Conservation (phyloP, 1,284 basidiomycete species). For the Cryptococcus amylolentus region DNA sequence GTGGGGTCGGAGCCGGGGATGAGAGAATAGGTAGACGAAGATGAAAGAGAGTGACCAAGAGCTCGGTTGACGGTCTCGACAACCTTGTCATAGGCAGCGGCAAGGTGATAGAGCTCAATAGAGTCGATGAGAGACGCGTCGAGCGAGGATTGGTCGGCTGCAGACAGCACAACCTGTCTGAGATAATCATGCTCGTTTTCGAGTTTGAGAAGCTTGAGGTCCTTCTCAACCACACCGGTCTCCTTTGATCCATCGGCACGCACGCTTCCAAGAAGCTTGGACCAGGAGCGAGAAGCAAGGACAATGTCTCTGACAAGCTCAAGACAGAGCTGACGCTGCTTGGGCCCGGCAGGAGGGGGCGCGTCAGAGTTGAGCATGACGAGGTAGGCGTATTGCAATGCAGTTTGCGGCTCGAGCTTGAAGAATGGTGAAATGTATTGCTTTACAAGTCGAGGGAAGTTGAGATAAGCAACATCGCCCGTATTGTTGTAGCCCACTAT, state of each 20-base stretch:
- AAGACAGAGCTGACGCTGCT: slow-evolving; percentile 80
- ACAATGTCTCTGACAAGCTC: slow-evolving; percentile 85
- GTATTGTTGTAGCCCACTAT: slow-evolving; percentile 59
- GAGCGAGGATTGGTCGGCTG: slow-evolving; percentile 69
- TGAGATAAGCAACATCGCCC: slow-evolving; percentile 55
- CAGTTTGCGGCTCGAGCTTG: slow-evolving; percentile 85
- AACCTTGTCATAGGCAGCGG: slow-evolving; percentile 85
- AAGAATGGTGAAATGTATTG: slow-evolving; percentile 89
- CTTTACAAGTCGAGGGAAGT: slow-evolving; percentile 82
- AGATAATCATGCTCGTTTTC: slow-evolving; percentile 70
- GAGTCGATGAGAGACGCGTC: slow-evolving; percentile 75
- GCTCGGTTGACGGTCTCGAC: slow-evolving; percentile 83
- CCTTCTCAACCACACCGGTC: slow-evolving; percentile 83
- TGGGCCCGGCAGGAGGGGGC: slow-evolving; percentile 57
- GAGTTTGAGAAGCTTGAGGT: slow-evolving; percentile 72
- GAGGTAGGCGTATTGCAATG: slow-evolving; percentile 92
- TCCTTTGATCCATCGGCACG: slow-evolving; percentile 82
- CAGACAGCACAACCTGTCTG: slow-evolving; percentile 73
- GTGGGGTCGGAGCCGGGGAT: slow-evolving; percentile 8
- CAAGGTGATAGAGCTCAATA: slow-evolving; percentile 92
- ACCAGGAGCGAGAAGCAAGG: slow-evolving; percentile 76
- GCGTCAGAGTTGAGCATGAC: slow-evolving; percentile 76
- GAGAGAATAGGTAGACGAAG: slow-evolving; percentile 50
- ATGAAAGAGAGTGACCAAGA: slow-evolving; percentile 76
- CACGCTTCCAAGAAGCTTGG: slow-evolving; percentile 84